Evolutionary conservation across 805 yeast species (phyloP).

Genomic region (Wickerhamomyces alni): DNA sequence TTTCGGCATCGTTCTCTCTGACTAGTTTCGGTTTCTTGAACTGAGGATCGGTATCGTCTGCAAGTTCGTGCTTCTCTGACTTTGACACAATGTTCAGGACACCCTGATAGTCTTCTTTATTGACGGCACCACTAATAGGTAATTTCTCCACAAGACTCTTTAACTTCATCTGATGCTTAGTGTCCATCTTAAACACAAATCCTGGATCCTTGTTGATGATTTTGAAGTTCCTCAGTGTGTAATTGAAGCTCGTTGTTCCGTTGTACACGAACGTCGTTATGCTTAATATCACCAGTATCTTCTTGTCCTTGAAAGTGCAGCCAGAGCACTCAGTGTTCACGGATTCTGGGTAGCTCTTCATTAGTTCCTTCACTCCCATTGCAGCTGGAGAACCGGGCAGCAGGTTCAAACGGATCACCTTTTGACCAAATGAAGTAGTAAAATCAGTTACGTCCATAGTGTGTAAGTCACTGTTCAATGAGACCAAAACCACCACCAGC

Average conservation of each 20-base stretch:
- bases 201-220: conserved; percentile 1
- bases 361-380: background rate
- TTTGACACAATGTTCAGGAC: conserved; percentile 2
- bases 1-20: background rate
- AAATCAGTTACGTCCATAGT: conserved; percentile 7
- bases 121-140: background rate
- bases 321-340: background rate
- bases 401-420: background rate
- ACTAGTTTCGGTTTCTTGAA: background rate
- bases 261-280: conserved; percentile 2
- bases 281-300: background rate
- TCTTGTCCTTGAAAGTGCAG: background rate
- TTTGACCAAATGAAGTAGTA: background rate
- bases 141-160: background rate
- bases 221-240: conserved; percentile 1
- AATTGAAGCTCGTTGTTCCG: background rate
- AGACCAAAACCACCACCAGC: background rate
- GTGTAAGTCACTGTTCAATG: background rate
- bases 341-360: background rate
- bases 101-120: conserved; percentile 4
- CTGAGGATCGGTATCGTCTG: background rate
- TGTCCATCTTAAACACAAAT: background rate
- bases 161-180: background rate
- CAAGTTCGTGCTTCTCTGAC: background rate
- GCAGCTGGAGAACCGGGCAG: background rate